Evolutionary conservation across 768 basidiomycete species (phyloP).

Genomic region (Lyophyllum semitale): DNA sequence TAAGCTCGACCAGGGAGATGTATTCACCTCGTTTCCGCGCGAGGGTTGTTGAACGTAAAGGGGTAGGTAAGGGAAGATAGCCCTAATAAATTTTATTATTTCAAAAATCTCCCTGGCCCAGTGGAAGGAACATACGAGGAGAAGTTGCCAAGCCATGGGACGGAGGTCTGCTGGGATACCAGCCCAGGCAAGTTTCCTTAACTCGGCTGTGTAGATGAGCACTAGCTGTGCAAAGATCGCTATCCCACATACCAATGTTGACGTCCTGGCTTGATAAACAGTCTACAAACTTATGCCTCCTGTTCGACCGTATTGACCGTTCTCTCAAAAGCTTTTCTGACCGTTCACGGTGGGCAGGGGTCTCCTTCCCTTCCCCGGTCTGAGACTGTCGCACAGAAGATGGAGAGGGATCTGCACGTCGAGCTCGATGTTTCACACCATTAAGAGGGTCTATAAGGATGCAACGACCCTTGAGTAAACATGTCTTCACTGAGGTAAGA

Average conservation of each 20-base stretch:
- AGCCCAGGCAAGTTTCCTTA: conserved; percentile 92
- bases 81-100: conserved; percentile 53
- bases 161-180: conserved; percentile 88
- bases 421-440: conserved; percentile 47
- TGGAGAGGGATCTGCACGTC: conserved; percentile 37
- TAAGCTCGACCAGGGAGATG: conserved; percentile 81
- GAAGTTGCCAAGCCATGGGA: conserved; percentile 91
- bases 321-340: conserved; percentile 70
- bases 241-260: conserved; percentile 65
- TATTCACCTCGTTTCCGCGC: conserved; percentile 92
- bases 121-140: conserved; percentile 64
- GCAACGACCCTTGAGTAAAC: conserved; percentile 26
- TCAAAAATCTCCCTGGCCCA: conserved; percentile 2
- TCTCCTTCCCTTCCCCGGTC: conserved; percentile 19
- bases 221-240: background rate
- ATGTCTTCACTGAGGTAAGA: conserved; percentile 9
- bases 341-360: conserved; percentile 38
- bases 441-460: conserved; percentile 56
- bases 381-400: conserved; percentile 22
- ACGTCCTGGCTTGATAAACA: conserved; percentile 78
- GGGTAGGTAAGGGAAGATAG: conserved; percentile 84
- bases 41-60: conserved; percentile 75
- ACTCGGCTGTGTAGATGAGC: conserved; percentile 52
- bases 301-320: conserved; percentile 75
- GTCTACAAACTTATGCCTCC: conserved; percentile 79